Evolutionary conservation across 2,329 filamentous ascomycete genomes (phyloP).

Genomic region (Trichoderma lentiforme): DNA sequence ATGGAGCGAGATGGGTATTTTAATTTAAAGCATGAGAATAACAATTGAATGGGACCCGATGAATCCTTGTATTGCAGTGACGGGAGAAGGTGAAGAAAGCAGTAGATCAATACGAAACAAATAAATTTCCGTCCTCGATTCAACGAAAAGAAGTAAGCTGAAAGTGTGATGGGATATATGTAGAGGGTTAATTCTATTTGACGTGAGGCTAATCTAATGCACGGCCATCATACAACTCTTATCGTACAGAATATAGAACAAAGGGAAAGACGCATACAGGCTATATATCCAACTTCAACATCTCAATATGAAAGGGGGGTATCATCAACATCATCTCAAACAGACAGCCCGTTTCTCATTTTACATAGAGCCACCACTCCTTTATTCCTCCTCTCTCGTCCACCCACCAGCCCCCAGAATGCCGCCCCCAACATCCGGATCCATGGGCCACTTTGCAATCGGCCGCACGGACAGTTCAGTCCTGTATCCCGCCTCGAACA

Average conservation of each 20-base stretch:
- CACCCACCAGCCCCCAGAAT: constrained; percentile 60
- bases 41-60: not conserved
- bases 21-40: constrained; percentile 1
- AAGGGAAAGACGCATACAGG: not conserved
- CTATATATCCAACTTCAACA: not conserved
- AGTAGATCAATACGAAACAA: not conserved
- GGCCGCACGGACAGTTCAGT: constrained; percentile 59
- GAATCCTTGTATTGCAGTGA: not conserved
- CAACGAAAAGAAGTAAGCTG: not conserved
- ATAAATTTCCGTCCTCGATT: not conserved
- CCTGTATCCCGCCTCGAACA: constrained; percentile 76
- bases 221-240: not conserved
- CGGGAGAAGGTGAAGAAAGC: not conserved
- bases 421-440: constrained; percentile 55
- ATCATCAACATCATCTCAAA: not conserved
- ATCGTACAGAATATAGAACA: not conserved
- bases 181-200: not conserved
- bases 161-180: not conserved
- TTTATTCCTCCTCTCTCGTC: constrained; percentile 29
- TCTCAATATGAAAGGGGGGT: not conserved
- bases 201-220: not conserved
- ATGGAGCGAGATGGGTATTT: not conserved
- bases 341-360: not conserved
- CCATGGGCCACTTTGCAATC: constrained; percentile 71
- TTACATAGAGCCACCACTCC: too few relatives aligned